Evolutionary conservation across 2,329 filamentous ascomycete species (phyloP).

Genomic region (Paecilomyces sp.): DNA sequence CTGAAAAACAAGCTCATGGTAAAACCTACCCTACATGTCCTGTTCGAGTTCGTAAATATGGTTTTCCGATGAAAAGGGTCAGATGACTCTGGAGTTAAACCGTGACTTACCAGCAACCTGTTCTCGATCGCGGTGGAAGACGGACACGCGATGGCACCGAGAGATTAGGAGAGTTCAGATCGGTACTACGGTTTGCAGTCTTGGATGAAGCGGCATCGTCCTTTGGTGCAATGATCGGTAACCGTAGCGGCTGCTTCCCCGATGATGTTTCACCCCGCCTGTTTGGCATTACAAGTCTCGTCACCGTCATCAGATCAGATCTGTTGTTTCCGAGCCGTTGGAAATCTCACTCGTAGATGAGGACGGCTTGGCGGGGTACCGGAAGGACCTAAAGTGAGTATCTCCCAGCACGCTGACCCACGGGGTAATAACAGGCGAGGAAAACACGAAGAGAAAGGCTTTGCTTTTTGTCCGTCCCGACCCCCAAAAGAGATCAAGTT

Average conservation of each 20-base stretch:
- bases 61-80: conserved; percentile 1
- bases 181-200: conserved; percentile 24
- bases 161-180: conserved; percentile 20
- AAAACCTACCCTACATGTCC: conserved; percentile 36
- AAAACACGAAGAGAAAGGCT: background rate
- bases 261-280: conserved; percentile 26
- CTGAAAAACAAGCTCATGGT: background rate
- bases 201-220: conserved; percentile 24
- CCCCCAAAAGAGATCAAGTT: background rate
- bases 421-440: background rate
- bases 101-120: conserved; percentile 44
- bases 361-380: background rate
- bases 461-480: background rate
- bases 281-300: conserved; percentile 29
- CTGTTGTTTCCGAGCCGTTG: conserved; percentile 5
- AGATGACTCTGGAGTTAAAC: conserved; percentile 1
- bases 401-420: background rate
- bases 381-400: background rate
- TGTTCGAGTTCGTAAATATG: conserved; percentile 11
- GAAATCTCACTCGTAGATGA: conserved; percentile 9
- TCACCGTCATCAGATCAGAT: conserved; percentile 24
- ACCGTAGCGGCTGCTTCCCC: conserved; percentile 28
- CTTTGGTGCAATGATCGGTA: conserved; percentile 41
- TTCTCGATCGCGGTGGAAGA: conserved; percentile 47
- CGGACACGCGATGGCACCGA: conserved; percentile 36